These are phyloP conservation scores for Venturia carpophila DNA, from an alignment of 2,329 filamentous ascomycete genomes.

Conservation along the genomic window DNA sequence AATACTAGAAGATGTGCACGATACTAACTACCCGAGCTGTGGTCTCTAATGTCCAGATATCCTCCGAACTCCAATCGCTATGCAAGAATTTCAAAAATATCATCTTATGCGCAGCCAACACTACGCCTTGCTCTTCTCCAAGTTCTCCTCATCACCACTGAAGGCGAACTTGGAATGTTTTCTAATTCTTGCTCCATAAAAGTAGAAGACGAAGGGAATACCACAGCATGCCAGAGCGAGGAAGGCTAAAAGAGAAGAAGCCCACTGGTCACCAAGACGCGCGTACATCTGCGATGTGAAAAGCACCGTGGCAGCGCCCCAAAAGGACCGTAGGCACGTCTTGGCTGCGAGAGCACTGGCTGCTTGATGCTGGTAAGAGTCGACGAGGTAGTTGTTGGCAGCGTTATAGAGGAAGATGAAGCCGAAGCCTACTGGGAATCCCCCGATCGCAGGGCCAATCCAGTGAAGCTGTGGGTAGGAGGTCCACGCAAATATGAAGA, in stretches of 20 bases:
- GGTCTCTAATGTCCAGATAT: neutral
- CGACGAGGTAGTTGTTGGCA: constrained; percentile 45
- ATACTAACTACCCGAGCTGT: neutral
- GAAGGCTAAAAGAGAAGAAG: constrained; percentile 63
- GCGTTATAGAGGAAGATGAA: constrained; percentile 81
- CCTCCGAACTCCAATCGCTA: constrained; percentile 3
- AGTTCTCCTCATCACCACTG: constrained; percentile 43
- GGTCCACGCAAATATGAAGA: constrained; percentile 63
- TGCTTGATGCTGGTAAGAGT: constrained; percentile 64
- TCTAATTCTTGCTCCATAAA: constrained; percentile 64
- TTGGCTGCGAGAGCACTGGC: constrained; percentile 75
- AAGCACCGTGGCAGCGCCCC: constrained; percentile 68
- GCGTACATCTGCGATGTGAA: constrained; percentile 75
- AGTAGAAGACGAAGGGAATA: constrained; percentile 79
- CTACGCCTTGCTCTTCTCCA: constrained; percentile 11
- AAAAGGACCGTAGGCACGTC: constrained; percentile 71
- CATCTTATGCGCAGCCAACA: neutral
- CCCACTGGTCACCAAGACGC: constrained; percentile 67
- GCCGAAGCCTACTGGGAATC: constrained; percentile 60
- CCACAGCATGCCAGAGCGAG: constrained; percentile 68
- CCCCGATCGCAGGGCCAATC: constrained; percentile 64
- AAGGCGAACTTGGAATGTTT: constrained; percentile 66
- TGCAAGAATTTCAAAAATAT: neutral
- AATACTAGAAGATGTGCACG: neutral
- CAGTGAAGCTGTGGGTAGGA: constrained; percentile 59